Conservation (phyloP, 495 filamentous ascomycete genomes). For the Neurospora sp. region DNA sequence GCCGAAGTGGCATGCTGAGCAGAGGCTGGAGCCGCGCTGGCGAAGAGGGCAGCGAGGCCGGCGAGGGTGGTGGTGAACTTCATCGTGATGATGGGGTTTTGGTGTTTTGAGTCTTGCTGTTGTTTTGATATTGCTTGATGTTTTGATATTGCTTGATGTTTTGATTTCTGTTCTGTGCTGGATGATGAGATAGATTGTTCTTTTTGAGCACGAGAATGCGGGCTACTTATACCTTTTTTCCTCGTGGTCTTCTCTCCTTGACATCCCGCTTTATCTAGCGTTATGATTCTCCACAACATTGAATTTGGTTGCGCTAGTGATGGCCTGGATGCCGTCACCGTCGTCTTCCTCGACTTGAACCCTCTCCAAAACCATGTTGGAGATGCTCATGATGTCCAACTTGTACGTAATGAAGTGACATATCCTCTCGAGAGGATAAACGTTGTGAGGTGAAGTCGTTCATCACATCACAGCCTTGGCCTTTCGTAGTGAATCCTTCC, state of each 20-base stretch:
- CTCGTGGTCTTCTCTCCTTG: background rate
- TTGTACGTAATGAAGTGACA: background rate
- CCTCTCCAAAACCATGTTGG: background rate
- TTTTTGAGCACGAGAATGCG: background rate
- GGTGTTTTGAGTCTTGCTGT: background rate
- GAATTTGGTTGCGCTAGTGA: background rate
- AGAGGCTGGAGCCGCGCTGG: background rate
- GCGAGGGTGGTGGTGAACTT: slow-evolving; percentile 2
- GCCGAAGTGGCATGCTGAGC: background rate
- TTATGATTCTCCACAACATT: background rate
- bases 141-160: background rate
- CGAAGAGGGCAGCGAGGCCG: background rate
- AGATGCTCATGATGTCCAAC: background rate
- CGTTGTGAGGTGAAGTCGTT: background rate
- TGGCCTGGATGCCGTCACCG: background rate
- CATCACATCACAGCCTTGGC: background rate
- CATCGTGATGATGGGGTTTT: background rate
- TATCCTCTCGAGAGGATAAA: background rate
- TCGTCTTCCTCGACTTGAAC: background rate
- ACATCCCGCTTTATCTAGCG: background rate
- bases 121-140: background rate
- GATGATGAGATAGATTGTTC: background rate
- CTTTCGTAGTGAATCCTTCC: background rate
- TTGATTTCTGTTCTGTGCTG: background rate
- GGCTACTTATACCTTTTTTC: background rate